Evolutionary conservation across 257 asterid species (phyloP).

Genomic region (Penstemon davidsonii): DNA sequence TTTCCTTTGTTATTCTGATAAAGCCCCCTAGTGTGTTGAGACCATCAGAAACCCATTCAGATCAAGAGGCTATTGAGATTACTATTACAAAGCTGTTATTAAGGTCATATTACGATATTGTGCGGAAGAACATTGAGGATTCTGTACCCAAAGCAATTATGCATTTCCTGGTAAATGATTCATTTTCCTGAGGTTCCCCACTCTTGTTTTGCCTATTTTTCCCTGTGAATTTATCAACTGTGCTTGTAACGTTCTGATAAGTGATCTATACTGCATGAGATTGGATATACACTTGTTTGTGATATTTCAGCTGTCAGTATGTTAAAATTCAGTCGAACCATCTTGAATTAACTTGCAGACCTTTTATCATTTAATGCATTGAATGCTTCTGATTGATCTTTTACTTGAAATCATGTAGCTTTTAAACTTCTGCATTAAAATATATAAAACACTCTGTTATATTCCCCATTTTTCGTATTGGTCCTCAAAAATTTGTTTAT

Average conservation of each 20-base stretch:
- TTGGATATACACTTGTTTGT: neutral
- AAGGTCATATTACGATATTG: slow-evolving; percentile 84
- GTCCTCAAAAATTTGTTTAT: neutral
- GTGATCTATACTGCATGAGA: neutral
- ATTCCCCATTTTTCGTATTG: neutral
- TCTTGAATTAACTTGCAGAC: neutral
- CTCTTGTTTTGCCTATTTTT: neutral
- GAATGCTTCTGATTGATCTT: neutral
- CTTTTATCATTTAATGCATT: neutral
- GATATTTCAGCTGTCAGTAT: neutral
- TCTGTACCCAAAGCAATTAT: slow-evolving; percentile 84
- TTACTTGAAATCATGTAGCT: neutral
- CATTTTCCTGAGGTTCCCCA: neutral
- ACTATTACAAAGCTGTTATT: slow-evolving; percentile 62
- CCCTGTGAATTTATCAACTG: no score
- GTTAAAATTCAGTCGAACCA: neutral
- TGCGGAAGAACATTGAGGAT: slow-evolving; percentile 79
- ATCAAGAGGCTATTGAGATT: slow-evolving; percentile 67
- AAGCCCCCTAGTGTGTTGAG: slow-evolving; percentile 87
- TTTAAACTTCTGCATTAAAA: neutral
- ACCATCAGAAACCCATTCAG: slow-evolving; percentile 75
- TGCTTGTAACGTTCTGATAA: neutral
- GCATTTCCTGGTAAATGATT: neutral
- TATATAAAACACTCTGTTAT: neutral
- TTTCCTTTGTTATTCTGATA: slow-evolving; percentile 17